Conservation (phyloP, 106 monocot genomes). For the Dactylorhiza incarnata region DNA sequence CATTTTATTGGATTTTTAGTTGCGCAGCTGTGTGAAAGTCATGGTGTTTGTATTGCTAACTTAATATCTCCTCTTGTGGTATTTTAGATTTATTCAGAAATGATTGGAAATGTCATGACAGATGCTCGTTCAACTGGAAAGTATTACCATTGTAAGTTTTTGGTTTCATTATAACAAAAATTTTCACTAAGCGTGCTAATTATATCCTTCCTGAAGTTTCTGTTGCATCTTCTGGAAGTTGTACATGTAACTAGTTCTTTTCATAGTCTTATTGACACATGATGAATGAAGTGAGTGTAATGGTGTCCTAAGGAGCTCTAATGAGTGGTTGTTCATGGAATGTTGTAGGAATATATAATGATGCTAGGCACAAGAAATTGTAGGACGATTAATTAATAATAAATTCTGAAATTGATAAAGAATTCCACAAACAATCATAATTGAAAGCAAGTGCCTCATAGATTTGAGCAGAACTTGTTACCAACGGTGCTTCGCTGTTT, state of each 20-base stretch:
- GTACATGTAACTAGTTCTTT: neutral
- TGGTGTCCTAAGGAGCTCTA: no score
- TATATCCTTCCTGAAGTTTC: neutral
- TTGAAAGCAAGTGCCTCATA: no score
- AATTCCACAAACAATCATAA: no score
- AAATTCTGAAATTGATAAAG: no score
- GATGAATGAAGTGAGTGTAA: no score
- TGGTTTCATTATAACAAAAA: neutral
- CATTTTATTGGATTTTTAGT: neutral
- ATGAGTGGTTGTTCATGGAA: no score
- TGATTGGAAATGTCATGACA: constrained; percentile 99
- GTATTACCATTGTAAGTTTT: constrained; percentile 92
- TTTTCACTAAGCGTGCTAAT: neutral
- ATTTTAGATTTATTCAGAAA: constrained; percentile 91
- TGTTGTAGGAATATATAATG: no score
- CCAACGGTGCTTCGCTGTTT: no score
- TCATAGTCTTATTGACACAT: neutral
- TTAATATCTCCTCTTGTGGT: neutral
- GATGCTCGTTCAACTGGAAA: constrained; percentile 99
- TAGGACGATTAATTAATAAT: no score
- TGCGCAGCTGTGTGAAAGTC: neutral
- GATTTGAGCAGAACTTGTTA: no score
- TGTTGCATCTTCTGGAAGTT: neutral
- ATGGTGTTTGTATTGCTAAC: constrained; percentile 2
- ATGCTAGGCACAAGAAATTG: no score